A percentile compares a stretch with the other conserved stretches of the same genome.
Evolutionary conservation across 2,329 filamentous ascomycete genomes (phyloP).

Genomic region (Apiospora sp.): DNA sequence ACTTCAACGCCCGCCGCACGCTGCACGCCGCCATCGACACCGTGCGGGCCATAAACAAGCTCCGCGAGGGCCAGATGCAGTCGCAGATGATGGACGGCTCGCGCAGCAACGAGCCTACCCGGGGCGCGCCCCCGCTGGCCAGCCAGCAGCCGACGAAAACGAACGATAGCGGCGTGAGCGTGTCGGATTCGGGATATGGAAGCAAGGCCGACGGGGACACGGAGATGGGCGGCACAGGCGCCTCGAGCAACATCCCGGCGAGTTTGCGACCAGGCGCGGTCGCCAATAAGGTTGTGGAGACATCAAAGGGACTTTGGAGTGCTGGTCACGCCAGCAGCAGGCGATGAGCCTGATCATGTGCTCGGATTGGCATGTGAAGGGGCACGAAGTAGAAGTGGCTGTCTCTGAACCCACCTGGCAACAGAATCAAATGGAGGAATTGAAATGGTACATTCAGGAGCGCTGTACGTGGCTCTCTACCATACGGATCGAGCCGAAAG

Average conservation of each 20-base stretch:
- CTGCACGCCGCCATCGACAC: conserved; percentile 76
- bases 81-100: conserved; percentile 68
- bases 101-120: conserved; percentile 57
- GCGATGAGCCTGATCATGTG: conserved; percentile 33
- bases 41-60: conserved; percentile 74
- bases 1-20: conserved; percentile 75
- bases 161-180: conserved; percentile 55
- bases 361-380: background rate
- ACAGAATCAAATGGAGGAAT: background rate
- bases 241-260: conserved; percentile 51
- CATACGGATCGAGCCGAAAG: background rate
- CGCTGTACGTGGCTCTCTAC: background rate
- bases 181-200: conserved; percentile 58
- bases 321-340: conserved; percentile 38
- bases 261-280: conserved; percentile 62
- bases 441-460: background rate
- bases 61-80: conserved; percentile 66
- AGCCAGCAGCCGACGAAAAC: conserved; percentile 38
- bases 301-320: conserved; percentile 70
- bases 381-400: background rate
- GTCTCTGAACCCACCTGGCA: background rate
- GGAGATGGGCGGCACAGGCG: conserved; percentile 55
- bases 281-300: conserved; percentile 67
- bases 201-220: conserved; percentile 51
- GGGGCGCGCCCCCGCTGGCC: conserved; percentile 45